Base-by-base conservation (phyloP, 108 stramenopile genomes). In the Parmales sp. region DNA sequence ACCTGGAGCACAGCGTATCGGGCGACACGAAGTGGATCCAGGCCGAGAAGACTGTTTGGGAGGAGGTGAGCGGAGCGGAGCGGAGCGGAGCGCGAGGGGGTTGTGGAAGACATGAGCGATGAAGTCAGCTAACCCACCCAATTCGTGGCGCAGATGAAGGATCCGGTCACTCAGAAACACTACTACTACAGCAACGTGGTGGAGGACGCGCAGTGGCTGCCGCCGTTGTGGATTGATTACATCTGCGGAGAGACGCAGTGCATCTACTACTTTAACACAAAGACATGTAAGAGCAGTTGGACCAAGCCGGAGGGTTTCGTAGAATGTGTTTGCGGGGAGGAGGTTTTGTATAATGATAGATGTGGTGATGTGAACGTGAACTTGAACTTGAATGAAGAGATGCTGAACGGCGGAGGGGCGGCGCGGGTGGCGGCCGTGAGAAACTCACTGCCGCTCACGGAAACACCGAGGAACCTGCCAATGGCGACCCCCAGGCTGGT, bases 181-280 rank as follows among this genome's bases (percentile, higher is more conserved):
- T 48, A 48, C 46, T 48, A 23, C 16, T 48, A 48, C 46, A 48
- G 46, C 16, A n/a, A 48, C 46, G 11, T 23, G 22, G 46, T 23
- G 11, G 23, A 48, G 46, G 46, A 48, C 46, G 23, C 22, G 19
- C 46, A 48, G 11, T 48, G 46, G 46, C 19, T n/a, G 22, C 22
- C 46, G 22, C 46, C 46, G 46, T 23, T 48, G 22, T 48, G 46
- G 46, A n/a, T 48, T n/a, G 46, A 48, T 23, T 48, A 23, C 13
- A 48, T 48, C 46, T n/a, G 23, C 46, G 23, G 22, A 4, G 46
- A 48, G 46, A 48, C 46, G 22, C 22, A 23, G 2, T 48, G 46
- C 46, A 4, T 48, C 8, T 48, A 48, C 46, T 48, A 48, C 46
- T 23, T 48, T n/a, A 48, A 48, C 46, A 48, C 46, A n/a, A 48